A percentile compares a stretch with the other conserved stretches of the same genome.
Conservation (phyloP, 495 filamentous ascomycete genomes). For the Podospora pseudocomata region DNA sequence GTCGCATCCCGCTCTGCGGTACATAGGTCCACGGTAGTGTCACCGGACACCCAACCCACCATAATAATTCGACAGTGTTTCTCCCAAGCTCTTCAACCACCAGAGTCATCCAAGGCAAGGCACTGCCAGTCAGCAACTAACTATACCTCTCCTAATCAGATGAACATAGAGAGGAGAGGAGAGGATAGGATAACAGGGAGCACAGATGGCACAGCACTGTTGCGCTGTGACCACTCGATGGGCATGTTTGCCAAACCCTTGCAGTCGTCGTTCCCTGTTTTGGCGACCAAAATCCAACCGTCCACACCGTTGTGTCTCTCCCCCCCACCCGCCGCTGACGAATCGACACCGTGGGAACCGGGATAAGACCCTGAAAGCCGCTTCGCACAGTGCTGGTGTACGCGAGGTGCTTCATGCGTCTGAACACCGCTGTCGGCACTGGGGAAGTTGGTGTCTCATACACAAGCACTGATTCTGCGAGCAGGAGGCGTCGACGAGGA, state of each 20-base stretch:
- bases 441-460: no score
- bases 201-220: not conserved
- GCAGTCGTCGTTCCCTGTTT: not conserved
- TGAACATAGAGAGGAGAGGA: not conserved
- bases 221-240: not conserved
- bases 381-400: not conserved
- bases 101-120: not conserved
- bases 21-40: not conserved
- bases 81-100: no score
- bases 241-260: not conserved
- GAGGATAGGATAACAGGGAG: not conserved
- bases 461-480: no score
- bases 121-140: not conserved
- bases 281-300: constrained; percentile 1
- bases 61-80: no score
- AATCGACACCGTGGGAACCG: not conserved
- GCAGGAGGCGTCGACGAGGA: no score
- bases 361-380: constrained; percentile 5
- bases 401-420: not conserved
- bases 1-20: not conserved
- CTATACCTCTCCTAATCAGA: not conserved
- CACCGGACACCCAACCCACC: not conserved
- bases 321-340: not conserved
- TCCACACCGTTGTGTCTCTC: not conserved
- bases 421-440: no score